Conservation (phyloP, 2,329 filamentous ascomycete species). For the Drechslerella dactyloides region DNA sequence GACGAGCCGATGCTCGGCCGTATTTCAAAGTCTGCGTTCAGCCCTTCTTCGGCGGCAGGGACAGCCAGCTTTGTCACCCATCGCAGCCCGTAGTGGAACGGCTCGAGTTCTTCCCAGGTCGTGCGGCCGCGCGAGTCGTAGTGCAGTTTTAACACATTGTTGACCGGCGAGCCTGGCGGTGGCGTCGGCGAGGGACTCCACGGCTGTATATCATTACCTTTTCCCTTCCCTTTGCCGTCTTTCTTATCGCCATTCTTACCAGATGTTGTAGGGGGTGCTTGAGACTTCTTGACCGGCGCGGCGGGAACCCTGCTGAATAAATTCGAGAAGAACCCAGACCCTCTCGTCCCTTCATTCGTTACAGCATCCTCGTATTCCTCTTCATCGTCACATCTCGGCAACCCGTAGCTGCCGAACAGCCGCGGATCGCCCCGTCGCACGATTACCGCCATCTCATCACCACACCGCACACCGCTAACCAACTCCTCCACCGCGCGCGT, state of each 20-base stretch:
- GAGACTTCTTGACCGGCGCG: not conserved
- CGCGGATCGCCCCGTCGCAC: slow-evolving; percentile 18
- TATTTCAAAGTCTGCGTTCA: slow-evolving; percentile 10
- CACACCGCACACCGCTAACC: slow-evolving; percentile 1
- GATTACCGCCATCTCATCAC: slow-evolving; percentile 28
- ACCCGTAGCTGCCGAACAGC: slow-evolving; percentile 30
- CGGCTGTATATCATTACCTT: not conserved
- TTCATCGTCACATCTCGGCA: not conserved
- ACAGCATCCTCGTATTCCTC: slow-evolving; percentile 5
- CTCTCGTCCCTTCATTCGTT: not conserved
- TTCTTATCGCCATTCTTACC: not conserved
- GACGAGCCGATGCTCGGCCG: slow-evolving; percentile 33
- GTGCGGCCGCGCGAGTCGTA: not conserved
- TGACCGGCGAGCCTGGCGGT: not conserved
- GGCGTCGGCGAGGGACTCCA: slow-evolving; percentile 29
- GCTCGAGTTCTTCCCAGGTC: slow-evolving; percentile 11
- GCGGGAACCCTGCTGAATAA: not conserved
- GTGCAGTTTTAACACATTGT: not conserved
- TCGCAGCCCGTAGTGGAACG: slow-evolving; percentile 27
- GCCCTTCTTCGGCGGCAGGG: slow-evolving; percentile 12
- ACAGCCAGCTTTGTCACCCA: slow-evolving; percentile 20
- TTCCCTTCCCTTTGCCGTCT: not conserved
- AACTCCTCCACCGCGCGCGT: slow-evolving; percentile 14
- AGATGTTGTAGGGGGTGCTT: not conserved
- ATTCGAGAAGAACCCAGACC: not conserved